phyloP scores from a whole-genome alignment of 768 basidiomycete genomes.

The Hericium erinaceus region DNA sequence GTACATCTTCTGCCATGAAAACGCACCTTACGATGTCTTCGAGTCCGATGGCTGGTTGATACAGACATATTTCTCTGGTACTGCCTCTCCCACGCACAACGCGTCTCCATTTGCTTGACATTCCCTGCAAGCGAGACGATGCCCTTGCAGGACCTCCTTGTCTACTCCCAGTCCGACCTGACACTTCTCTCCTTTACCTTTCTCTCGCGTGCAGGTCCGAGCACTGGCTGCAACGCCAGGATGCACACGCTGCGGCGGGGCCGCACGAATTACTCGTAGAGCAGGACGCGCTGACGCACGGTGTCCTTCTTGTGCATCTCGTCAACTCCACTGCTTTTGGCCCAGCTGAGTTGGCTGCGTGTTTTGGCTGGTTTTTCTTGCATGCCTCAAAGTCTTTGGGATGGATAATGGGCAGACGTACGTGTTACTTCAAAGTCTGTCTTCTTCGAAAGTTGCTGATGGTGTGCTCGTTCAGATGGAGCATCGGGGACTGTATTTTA shows the following conservation, averaged over 20 bases:
- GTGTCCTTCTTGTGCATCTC: constrained; percentile 40
- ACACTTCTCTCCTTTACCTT: constrained; percentile 52
- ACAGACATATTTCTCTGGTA: constrained; percentile 59
- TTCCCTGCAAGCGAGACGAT: constrained; percentile 47
- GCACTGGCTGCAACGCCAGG: constrained; percentile 55
- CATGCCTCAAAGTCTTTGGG: constrained; percentile 60
- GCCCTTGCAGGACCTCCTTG: constrained; percentile 53
- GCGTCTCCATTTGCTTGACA: not conserved
- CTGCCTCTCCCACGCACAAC: not conserved
- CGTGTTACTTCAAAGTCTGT: constrained; percentile 20
- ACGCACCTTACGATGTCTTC: constrained; percentile 63
- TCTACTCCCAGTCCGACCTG: constrained; percentile 58
- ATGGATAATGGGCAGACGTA: constrained; percentile 53
- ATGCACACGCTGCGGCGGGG: constrained; percentile 39
- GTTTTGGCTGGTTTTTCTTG: constrained; percentile 65
- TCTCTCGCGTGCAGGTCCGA: constrained; percentile 52
- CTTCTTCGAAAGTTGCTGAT: constrained; percentile 10
- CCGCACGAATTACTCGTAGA: constrained; percentile 40
- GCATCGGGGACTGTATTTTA: constrained; percentile 51
- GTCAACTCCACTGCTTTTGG: not conserved
- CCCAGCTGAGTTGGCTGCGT: constrained; percentile 18
- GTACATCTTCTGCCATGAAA: too few relatives aligned
- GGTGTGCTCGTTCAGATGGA: constrained; percentile 36
- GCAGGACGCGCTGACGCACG: constrained; percentile 39
- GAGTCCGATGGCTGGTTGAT: constrained; percentile 70